Percentiles rank a stretch among this genome's conserved stretches.
Evolutionary conservation across 202 grass and related monocot species (phyloP).

Genomic region (Tripidium arundinaceum): DNA sequence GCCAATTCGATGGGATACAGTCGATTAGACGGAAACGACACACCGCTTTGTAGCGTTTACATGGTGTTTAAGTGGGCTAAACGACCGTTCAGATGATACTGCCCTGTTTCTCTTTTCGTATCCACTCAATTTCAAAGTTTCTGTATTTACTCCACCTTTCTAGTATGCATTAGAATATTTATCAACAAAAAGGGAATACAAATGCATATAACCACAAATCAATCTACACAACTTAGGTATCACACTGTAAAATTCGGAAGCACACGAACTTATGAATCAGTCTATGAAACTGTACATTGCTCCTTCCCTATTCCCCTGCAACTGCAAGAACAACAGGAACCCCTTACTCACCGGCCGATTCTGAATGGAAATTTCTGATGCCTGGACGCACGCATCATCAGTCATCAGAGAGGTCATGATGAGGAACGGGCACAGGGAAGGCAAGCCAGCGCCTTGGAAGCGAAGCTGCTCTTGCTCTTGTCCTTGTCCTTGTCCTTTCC

Average conservation of each 20-base stretch:
- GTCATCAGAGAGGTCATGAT: background rate
- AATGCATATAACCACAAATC: background rate
- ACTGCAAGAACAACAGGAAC: background rate
- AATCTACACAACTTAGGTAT: background rate
- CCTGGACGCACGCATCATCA: background rate
- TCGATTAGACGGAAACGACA: no score
- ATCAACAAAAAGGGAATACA: background rate
- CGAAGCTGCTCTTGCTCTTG: constrained; percentile 4
- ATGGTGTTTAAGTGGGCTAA: no score
- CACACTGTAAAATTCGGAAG: background rate
- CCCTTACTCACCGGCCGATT: background rate
- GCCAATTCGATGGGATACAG: no score
- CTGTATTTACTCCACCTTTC: background rate
- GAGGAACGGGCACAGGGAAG: constrained; percentile 28
- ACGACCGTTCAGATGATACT: no score
- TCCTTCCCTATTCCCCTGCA: background rate
- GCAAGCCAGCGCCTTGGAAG: constrained; percentile 51
- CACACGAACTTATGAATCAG: background rate
- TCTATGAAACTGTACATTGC: background rate
- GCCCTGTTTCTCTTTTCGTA: background rate
- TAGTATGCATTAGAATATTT: background rate
- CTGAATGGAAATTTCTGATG: background rate
- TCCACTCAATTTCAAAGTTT: background rate
- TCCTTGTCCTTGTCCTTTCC: background rate
- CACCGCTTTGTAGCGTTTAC: no score